A percentile compares a stretch with the other conserved stretches of the same genome.
Conservation (phyloP, 164 flowering plant species). For the Nymphaea thermarum region DNA sequence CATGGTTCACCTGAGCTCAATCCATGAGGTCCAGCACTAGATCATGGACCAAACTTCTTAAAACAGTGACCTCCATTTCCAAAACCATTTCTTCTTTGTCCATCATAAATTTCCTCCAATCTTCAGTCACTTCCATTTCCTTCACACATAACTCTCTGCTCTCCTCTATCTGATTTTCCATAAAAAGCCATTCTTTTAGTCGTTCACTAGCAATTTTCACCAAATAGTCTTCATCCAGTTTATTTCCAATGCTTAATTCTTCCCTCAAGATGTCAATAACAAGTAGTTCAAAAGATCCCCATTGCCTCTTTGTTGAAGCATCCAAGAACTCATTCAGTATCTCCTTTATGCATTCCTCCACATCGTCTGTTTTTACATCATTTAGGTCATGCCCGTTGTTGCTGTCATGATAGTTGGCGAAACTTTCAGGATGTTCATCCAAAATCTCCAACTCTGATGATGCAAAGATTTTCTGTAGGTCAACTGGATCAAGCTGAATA, state of each 20-base stretch:
- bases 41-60: background rate
- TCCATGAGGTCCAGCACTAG: background rate
- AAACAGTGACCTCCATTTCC: background rate
- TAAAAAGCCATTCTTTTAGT: background rate
- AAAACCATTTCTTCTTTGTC: background rate
- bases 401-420: background rate
- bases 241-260: background rate
- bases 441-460: slow-evolving; percentile 7
- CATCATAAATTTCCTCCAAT: background rate
- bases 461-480: slow-evolving; percentile 30
- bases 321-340: background rate
- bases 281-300: background rate
- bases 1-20: background rate
- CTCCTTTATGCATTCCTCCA: background rate
- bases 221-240: background rate
- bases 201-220: background rate
- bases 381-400: background rate
- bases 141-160: background rate
- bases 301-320: background rate
- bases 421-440: slow-evolving; percentile 4
- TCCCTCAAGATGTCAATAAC: background rate
- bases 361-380: background rate
- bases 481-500: slow-evolving; percentile 34
- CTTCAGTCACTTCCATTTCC: background rate
- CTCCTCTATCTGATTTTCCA: background rate